Percentiles rank a stretch among this genome's conserved stretches.
These are phyloP conservation scores for Talaromyces sp. DNA, from an alignment of 2,329 filamentous ascomycete species.

Conservation along the genomic window DNA sequence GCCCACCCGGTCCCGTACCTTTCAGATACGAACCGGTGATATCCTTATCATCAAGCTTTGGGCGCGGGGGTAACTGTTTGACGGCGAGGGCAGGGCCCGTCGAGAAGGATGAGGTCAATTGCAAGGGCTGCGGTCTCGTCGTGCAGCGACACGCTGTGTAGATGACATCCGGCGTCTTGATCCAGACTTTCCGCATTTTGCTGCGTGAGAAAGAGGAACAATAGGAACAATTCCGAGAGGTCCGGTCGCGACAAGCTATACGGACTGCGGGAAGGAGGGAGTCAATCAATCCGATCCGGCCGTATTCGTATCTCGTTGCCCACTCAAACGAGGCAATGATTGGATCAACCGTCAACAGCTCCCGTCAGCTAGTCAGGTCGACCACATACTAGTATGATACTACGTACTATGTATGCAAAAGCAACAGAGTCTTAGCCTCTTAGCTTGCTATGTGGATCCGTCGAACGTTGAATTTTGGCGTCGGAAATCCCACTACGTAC, in stretches of 20 bases:
- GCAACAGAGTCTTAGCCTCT: not conserved
- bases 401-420: too few relatives aligned
- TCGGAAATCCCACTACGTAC: too few relatives aligned
- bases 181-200: not conserved
- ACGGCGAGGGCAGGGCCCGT: constrained; percentile 3
- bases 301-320: not conserved
- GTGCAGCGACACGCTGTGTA: not conserved
- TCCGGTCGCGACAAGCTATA: not conserved
- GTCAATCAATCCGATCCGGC: not conserved
- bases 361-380: not conserved
- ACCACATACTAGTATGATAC: too few relatives aligned
- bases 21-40: constrained; percentile 84
- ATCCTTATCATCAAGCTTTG: constrained; percentile 70
- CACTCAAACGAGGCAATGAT: not conserved
- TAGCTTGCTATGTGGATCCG: not conserved
- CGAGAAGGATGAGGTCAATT: constrained; percentile 3
- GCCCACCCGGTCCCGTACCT: constrained; percentile 86
- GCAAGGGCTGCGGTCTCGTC: not conserved
- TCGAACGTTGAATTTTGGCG: not conserved
- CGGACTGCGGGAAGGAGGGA: not conserved
- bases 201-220: not conserved
- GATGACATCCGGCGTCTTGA: not conserved
- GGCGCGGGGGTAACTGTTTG: constrained; percentile 71
- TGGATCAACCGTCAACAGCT: not conserved
- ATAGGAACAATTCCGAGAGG: not conserved